Base-by-base conservation (phyloP, 78 protist species). In the Dictyostelium citrinum region DNA sequence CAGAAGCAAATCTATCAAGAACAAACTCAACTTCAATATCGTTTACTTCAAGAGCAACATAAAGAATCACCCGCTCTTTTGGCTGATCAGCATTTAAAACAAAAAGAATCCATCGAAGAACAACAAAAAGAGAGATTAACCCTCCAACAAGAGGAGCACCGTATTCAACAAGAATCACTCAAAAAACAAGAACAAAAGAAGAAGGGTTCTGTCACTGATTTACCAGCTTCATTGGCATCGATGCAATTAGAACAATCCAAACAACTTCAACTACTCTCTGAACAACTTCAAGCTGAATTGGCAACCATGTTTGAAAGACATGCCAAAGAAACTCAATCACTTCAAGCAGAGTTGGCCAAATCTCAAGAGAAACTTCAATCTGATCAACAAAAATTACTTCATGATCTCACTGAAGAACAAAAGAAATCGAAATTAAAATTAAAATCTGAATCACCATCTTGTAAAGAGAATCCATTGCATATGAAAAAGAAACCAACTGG, bases 221-320 rank as follows among this genome's bases (percentile, higher is more conserved):
- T 88, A 2, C 93, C 93, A 16, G 12, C 93, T 17, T 43, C 85
- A 10, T 55, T 88, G 20, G 85, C 80, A 6, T 51, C 93, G 1
- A 78, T 88, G 86, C 93, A 88, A 78, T 68, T 49, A 20, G 93
- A 88, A 82, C 93, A 88, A 78, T 78, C 84, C 1, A 88, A 88
- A 39, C 93, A 88, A 68, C 81, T 88, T 33, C 86, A 88, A 67
- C 24, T 10, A 14, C 61, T 88, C 1, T 88, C 93, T 41, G 79
- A 76, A 67, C 93, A 88, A 68, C 33, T 88, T 3, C 93, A 88
- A 78, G 5, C 29, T 2, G 93, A 88, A 35, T 61, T 88, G 33
- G 86, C 49, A 10, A 24, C 55, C 10, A 88, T 88, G 93, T 82
- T 74, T 67, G 93, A 88, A 31, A 29, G 93, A 29, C 93, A 88